Evolutionary conservation across 345 rosid species (phyloP).

Genomic region (Erodium maritimum): DNA sequence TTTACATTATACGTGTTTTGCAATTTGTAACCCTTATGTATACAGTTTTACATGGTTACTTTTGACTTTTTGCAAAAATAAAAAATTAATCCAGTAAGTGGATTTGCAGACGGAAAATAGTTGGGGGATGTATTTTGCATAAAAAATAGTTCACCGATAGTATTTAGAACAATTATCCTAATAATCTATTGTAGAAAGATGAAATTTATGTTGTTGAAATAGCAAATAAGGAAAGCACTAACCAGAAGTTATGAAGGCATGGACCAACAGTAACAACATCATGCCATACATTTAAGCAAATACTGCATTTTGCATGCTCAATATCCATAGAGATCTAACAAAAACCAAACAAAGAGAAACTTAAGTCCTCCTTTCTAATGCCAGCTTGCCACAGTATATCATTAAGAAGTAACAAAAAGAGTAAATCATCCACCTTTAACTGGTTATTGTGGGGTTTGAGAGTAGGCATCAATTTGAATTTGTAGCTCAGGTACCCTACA

Average conservation of each 20-base stretch:
- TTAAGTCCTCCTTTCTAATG: too few relatives aligned
- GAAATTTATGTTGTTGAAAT: too few relatives aligned
- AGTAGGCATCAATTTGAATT: constrained; percentile 52
- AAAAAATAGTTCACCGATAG: too few relatives aligned
- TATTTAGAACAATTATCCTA: too few relatives aligned
- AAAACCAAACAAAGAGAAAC: constrained; percentile 1
- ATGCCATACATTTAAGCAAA: constrained; percentile 89
- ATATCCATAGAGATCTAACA: constrained; percentile 55
- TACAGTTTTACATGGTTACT: too few relatives aligned
- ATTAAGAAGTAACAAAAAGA: not conserved
- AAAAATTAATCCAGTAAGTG: too few relatives aligned
- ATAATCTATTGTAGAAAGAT: too few relatives aligned
- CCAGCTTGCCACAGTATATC: not conserved
- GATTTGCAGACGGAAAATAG: too few relatives aligned
- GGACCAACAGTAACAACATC: constrained; percentile 90
- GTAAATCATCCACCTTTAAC: constrained; percentile 33
- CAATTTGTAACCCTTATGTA: too few relatives aligned
- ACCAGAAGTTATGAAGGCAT: constrained; percentile 96
- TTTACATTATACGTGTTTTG: too few relatives aligned
- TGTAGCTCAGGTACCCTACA: constrained; percentile 55
- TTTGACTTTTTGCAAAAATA: too few relatives aligned
- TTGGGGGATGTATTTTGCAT: too few relatives aligned
- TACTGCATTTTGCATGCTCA: constrained; percentile 80
- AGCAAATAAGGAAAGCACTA: constrained; percentile 3
- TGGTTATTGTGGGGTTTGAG: constrained; percentile 28